Base-by-base conservation (phyloP, 2,329 filamentous ascomycete genomes). In the Pseudocercospora eumusae region DNA sequence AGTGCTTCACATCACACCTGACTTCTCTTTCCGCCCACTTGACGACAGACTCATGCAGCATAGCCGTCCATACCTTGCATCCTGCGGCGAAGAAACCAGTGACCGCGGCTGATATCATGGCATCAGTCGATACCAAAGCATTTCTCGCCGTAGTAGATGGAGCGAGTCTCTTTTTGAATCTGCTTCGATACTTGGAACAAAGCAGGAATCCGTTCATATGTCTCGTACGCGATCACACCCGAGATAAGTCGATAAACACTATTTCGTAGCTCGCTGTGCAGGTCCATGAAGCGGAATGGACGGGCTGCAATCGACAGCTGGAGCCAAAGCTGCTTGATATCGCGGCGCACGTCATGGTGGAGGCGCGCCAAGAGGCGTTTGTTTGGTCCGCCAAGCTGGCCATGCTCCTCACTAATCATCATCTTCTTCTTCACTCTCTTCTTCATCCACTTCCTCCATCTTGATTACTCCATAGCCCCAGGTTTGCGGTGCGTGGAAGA, bases 111-210 rank as follows among this genome's bases (percentile, higher is more conserved):
- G 28, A 31, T 9, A 31, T 31, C 9, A 1, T 31, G 28, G 28
- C 10, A 31, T 11, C 10, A 11, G 10, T 31, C 10, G 28, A 31
- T 4, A 31, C 28, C 28, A 31, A 45, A 45, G 15, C 42, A n/a
- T 15, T 45, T 45, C 42, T 45, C 42, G 42, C 15, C 42, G 42
- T 18, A 45, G n/a, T 45, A 53, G 49, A 53, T 27, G n/a, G 49
- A 31, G 10, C 49, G 20, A 5, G 49, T 28, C 25, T 31, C 49
- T 10, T 18, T 53, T 10, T n/a, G 49, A 10, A 31, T 27, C 21
- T 28, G 49, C 20, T 53, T 28, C 2, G 49, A 53, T 18, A 31
- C 49, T 27, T 53, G 23, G 13, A 53, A 18, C 20, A 53, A 18
- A 18, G 8, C 20, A 18, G 49, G 49, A 15, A 28, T 53, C 49